Evolutionary conservation across 2,329 filamentous ascomycete species (phyloP).

Genomic region (Ciborinia camelliae): DNA sequence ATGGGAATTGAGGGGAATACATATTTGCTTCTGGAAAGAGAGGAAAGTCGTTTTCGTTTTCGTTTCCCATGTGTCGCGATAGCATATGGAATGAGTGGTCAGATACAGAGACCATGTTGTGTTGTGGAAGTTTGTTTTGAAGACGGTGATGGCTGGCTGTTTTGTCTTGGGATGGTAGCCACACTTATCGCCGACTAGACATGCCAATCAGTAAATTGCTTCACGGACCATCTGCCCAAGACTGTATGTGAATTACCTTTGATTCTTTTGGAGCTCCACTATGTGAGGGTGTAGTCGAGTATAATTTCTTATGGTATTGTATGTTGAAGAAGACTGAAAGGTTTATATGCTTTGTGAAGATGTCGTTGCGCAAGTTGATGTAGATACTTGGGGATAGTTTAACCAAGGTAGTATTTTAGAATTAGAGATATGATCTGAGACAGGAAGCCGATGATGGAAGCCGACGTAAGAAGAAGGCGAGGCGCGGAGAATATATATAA

Average conservation of each 20-base stretch:
- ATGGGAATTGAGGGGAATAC: conserved; percentile 46
- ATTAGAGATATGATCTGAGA: conserved; percentile 31
- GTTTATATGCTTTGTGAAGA: background rate
- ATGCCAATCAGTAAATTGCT: conserved; percentile 22
- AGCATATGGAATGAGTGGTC: conserved; percentile 91
- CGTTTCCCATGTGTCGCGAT: conserved; percentile 50
- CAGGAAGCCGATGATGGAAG: conserved; percentile 25
- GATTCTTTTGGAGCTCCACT: conserved; percentile 22
- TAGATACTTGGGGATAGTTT: conserved; percentile 15
- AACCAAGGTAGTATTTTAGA: conserved; percentile 11
- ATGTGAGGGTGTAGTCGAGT: conserved; percentile 12
- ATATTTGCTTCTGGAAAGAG: conserved; percentile 48
- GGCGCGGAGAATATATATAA: conserved; percentile 31
- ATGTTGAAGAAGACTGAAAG: background rate
- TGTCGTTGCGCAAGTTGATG: conserved; percentile 2
- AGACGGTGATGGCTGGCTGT: conserved; percentile 32
- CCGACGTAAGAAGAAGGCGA: conserved; percentile 20
- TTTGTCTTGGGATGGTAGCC: conserved; percentile 27
- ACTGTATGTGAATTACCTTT: conserved; percentile 25
- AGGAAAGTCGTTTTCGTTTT: conserved; percentile 40
- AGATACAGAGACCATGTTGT: conserved; percentile 69
- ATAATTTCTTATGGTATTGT: conserved; percentile 10
- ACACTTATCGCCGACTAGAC: conserved; percentile 29
- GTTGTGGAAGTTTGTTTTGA: conserved; percentile 56
- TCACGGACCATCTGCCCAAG: background rate